Base-by-base conservation (phyloP, 1,139 yeast species). In the Hansenula anomala region DNA sequence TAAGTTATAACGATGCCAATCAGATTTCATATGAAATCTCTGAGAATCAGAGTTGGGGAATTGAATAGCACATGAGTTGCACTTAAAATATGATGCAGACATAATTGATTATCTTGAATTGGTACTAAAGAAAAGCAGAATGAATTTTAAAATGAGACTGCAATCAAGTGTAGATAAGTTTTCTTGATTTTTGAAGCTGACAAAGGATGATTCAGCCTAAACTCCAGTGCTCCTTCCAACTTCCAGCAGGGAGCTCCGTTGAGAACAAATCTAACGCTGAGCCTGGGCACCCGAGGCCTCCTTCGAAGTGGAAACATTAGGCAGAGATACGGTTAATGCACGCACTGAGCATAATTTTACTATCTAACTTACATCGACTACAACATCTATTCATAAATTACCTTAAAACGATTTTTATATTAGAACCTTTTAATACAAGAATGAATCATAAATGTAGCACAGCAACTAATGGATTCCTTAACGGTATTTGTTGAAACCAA, bases 401-500 rank as follows among this genome's bases (percentile, higher is more conserved):
- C 25, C 25, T 23, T 10, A 23, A 23, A 23, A 23, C 25, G 25
- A 8, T 23, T 13, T 31, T 32, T 32, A 32, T 24, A 32, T 32
- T 32, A 32, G 25, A 32, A 24, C 34, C 36, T 27, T 27, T 43
- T 39, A 39, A 40, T 48, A 48, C 51, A 44, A 40, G 36, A 40
- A 37, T 43, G 41, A 48, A 40, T 41, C 46, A 33, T 37, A 36
- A 42, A 30, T 34, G 28, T 30, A 30, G 36, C 30, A 39, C 40
- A 31, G 37, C 25, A 39, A 18, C 25, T 24, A 32, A 32, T 24
- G 34, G 11, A 15, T 24, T 24, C n/a, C 64, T 84, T 88, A 89
- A 81, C 96, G 92, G 92, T 76, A 86, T 81, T 94, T 94, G 92
- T 80, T 73, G 95, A 94, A 94, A 70, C 99, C 99, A 69, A 94